These are phyloP conservation scores for Diaporthe amygdali DNA, from an alignment of 2,329 filamentous ascomycete species.

Conservation along the genomic window DNA sequence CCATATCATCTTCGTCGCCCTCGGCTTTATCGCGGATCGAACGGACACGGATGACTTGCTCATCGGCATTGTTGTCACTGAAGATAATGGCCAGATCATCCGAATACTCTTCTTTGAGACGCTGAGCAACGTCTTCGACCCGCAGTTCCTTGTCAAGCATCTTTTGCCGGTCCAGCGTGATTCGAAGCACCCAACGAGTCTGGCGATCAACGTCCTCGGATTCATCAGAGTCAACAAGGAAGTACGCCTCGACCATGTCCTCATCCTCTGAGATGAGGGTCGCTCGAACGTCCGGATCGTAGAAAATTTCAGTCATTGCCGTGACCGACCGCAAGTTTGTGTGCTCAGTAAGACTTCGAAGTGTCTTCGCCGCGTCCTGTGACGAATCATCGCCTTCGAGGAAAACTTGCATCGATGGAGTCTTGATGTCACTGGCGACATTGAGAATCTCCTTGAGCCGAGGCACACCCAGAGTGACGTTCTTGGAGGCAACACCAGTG, in stretches of 20 bases:
- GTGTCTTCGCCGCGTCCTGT: slow-evolving; percentile 74
- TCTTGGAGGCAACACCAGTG: slow-evolving; percentile 99
- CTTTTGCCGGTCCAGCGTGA: slow-evolving; percentile 91
- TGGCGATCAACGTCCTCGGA: slow-evolving; percentile 70
- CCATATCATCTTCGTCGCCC: slow-evolving; percentile 68
- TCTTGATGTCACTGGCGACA: slow-evolving; percentile 97
- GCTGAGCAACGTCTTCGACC: slow-evolving; percentile 87
- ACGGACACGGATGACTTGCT: slow-evolving; percentile 92
- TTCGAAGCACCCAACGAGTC: slow-evolving; percentile 93
- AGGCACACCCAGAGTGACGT: slow-evolving; percentile 97
- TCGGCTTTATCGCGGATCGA: slow-evolving; percentile 74
- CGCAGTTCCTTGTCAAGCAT: slow-evolving; percentile 92
- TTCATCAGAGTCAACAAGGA: slow-evolving; percentile 77
- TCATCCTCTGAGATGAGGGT: slow-evolving; percentile 87
- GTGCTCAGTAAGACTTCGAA: slow-evolving; percentile 91
- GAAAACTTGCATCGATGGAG: slow-evolving; percentile 94
- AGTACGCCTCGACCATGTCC: slow-evolving; percentile 97
- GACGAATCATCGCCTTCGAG: slow-evolving; percentile 68
- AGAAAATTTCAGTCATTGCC: slow-evolving; percentile 93
- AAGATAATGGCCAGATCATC: slow-evolving; percentile 90
- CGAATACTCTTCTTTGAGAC: slow-evolving; percentile 88
- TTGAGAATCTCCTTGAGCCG: slow-evolving; percentile 99
- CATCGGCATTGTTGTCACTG: slow-evolving; percentile 96
- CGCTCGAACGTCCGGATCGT: slow-evolving; percentile 86
- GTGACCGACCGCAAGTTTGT: slow-evolving; percentile 93